phyloP scores from a whole-genome alignment of 2,329 filamentous ascomycete species.

The Lecanoromycetidae sp. region DNA sequence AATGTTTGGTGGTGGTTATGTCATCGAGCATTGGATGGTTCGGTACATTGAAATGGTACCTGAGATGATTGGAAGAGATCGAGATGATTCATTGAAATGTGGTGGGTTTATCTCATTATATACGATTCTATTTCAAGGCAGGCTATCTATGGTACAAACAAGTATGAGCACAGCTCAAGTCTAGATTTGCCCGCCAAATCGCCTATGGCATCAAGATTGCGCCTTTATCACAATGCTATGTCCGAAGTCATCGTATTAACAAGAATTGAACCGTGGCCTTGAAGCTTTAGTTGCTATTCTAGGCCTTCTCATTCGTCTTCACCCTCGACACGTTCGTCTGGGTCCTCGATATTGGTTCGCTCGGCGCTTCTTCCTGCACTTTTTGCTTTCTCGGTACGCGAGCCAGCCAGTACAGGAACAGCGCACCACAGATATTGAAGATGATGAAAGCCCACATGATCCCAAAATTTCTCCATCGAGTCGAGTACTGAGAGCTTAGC shows the following conservation, averaged over 20 bases:
- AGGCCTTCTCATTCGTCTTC: background rate
- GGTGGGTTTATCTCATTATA: too few species aligned
- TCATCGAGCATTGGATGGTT: too few species aligned
- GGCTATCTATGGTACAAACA: too few species aligned
- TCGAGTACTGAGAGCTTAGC: constrained; percentile 31
- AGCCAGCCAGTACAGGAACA: constrained; percentile 40
- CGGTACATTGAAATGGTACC: too few species aligned
- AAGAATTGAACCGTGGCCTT: background rate
- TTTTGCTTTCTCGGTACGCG: constrained; percentile 18
- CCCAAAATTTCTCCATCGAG: constrained; percentile 59
- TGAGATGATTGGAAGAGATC: too few species aligned
- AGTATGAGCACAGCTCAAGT: too few species aligned
- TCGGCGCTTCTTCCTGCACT: constrained; percentile 12
- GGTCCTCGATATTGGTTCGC: constrained; percentile 9
- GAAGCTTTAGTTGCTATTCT: background rate
- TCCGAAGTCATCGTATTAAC: too few species aligned
- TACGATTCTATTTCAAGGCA: too few species aligned
- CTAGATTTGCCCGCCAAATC: too few species aligned
- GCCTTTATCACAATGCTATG: background rate
- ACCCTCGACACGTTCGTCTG: constrained; percentile 6
- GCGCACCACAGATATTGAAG: constrained; percentile 46
- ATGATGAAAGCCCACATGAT: constrained; percentile 48
- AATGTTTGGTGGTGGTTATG: too few species aligned
- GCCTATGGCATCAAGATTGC: too few species aligned
- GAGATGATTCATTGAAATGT: too few species aligned